Base-by-base conservation (phyloP, 2,329 filamentous ascomycete species). In the Alternaria sp. region DNA sequence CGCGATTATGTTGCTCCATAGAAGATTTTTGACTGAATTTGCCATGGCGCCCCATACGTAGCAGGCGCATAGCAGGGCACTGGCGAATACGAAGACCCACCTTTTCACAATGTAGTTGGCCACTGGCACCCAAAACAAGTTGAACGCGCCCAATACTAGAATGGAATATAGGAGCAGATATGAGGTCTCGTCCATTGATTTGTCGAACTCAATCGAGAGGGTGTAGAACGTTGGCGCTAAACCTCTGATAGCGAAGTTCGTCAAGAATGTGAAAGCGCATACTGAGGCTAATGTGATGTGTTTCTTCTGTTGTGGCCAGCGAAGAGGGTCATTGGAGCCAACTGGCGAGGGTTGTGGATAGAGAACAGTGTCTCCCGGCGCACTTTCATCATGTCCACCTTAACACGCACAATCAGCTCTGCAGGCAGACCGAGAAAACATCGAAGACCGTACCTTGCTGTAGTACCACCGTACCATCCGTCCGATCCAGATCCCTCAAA, bases 121-220 rank as follows among this genome's bases (percentile, higher is more conserved):
- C 9, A 83, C 61, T 13, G 82, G 82, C 5, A 83, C 80, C 81
- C 81, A 83, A 65, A 83, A 75, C 73, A 84, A 84, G 63, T 84
- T 84, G 67, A 81, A 82, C 29, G 81, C 78, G 1, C 82, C 81
- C 3, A 84, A 77, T 2, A 82, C 77, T 3, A 84, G 70, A 60
- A 84, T 81, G 1, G 76, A 77, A 67, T 74, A 79, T 11, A 77
- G 63, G 2, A 80, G 70, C 1, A 80, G 61, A 23, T 71, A 72
- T 14, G 78, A 79, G 2, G 81, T 80, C 51, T 83, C 77, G 5
- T 78, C 81, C 69, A 77, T 74, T 2, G 78, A 73, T 66, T 80
- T 81, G 58, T 77, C 61, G 68, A 84, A 84, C 60, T 84, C 79
- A 13, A 81, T 66, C 13, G 78, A 63, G 65, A 83, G 63, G 72